phyloP scores from a whole-genome alignment of 2,329 filamentous ascomycete genomes.

The Phoma sp. region DNA sequence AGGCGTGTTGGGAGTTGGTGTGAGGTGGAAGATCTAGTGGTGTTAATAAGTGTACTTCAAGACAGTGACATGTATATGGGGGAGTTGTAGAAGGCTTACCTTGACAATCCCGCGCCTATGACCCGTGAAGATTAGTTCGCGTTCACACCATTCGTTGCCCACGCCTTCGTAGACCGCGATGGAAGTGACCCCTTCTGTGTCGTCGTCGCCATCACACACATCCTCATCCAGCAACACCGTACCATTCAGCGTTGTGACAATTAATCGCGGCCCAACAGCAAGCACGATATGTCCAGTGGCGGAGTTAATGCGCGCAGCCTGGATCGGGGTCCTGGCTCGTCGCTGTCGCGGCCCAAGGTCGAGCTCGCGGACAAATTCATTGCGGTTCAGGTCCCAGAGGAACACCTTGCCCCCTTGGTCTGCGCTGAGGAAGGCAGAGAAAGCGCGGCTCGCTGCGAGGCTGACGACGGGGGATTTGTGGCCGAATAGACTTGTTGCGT shows the following conservation, averaged over 20 bases:
- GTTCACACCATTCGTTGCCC: conserved; percentile 89
- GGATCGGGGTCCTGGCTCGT: conserved; percentile 45
- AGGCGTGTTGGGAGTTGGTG: conserved; percentile 57
- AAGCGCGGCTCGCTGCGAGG: conserved; percentile 84
- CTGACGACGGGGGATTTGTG: conserved; percentile 84
- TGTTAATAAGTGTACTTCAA: conserved; percentile 19
- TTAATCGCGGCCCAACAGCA: conserved; percentile 75
- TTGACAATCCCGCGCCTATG: conserved; percentile 86
- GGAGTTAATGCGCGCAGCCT: conserved; percentile 88
- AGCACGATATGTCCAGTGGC: conserved; percentile 88
- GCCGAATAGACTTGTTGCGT: conserved; percentile 83
- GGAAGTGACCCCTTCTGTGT: conserved; percentile 72
- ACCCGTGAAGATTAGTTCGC: conserved; percentile 85
- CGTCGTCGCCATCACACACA: conserved; percentile 70
- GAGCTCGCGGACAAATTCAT: conserved; percentile 82
- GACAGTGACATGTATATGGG: not conserved
- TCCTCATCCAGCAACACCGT: conserved; percentile 81
- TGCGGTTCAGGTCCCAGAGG: conserved; percentile 92
- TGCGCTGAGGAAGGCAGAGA: conserved; percentile 85
- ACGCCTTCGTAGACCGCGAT: conserved; percentile 93
- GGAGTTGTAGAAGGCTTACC: conserved; percentile 38
- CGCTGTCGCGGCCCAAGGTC: conserved; percentile 49
- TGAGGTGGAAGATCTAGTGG: conserved; percentile 63
- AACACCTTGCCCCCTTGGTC: conserved; percentile 82
- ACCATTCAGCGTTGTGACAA: conserved; percentile 88